A percentile compares a stretch with the other conserved stretches of the same genome.
Conservation (phyloP, 2,329 filamentous ascomycete species). For the Chrysoporthe puriensis region DNA sequence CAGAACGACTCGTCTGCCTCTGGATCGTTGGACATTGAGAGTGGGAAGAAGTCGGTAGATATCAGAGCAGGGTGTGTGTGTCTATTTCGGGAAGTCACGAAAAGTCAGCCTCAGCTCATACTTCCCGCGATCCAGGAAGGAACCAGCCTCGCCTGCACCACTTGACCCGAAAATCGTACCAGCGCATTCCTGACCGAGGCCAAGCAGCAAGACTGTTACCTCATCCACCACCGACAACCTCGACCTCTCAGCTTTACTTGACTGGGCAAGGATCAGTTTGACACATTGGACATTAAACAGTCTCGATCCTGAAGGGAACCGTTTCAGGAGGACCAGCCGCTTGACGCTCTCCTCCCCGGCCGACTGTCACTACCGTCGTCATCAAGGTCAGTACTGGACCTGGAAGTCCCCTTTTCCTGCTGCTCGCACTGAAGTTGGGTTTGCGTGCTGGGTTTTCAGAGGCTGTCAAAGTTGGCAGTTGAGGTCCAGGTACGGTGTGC, state of each 20-base stretch:
- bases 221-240: background rate
- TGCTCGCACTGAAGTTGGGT: background rate
- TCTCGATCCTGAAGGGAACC: constrained; percentile 12
- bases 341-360: constrained; percentile 6
- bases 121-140: constrained; percentile 15
- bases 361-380: constrained; percentile 9
- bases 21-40: background rate
- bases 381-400: constrained; percentile 26
- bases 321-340: constrained; percentile 19
- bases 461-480: background rate
- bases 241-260: background rate
- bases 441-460: background rate
- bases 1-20: too few species aligned
- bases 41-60: background rate
- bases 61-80: background rate
- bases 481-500: background rate
- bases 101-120: constrained; percentile 12
- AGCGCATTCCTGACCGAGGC: constrained; percentile 16
- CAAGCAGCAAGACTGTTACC: constrained; percentile 7
- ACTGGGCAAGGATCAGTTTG: background rate
- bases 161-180: constrained; percentile 3
- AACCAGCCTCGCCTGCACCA: constrained; percentile 17
- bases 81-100: constrained; percentile 22
- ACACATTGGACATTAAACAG: constrained; percentile 2
- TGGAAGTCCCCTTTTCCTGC: background rate